Percentiles rank a stretch among this genome's conserved stretches.
phyloP scores from a whole-genome alignment of 176 grass and related monocot species.

The Leersia perrieri region DNA sequence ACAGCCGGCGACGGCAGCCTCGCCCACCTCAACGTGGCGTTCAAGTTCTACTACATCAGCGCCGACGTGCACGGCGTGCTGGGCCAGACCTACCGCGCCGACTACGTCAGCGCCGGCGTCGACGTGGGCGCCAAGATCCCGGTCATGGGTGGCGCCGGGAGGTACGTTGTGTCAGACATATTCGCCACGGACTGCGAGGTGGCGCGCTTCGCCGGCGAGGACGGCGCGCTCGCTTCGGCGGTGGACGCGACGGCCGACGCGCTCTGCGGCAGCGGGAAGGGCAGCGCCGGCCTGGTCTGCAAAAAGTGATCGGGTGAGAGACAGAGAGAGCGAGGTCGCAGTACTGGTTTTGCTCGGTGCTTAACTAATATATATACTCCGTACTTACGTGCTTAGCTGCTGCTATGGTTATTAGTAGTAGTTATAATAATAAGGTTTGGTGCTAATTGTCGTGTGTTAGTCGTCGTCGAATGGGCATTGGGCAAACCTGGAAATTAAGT shows the following conservation, averaged over 20 bases:
- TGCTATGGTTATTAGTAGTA: conserved; percentile 11
- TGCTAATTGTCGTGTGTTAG: not conserved
- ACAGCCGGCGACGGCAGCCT: conserved; percentile 43
- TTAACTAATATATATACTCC: not conserved
- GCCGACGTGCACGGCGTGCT: conserved; percentile 58
- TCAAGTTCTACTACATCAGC: conserved; percentile 53
- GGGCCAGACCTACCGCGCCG: conserved; percentile 45
- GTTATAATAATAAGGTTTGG: not conserved
- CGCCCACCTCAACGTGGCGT: conserved; percentile 54
- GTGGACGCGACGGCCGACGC: conserved; percentile 20
- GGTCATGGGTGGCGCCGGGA: conserved; percentile 40
- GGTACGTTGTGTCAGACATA: conserved; percentile 37
- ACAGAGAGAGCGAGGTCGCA: not conserved
- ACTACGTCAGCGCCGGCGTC: conserved; percentile 42
- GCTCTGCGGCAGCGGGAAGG: conserved; percentile 41
- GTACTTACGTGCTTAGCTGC: conserved; percentile 19
- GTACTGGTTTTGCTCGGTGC: not conserved
- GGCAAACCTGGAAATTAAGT: not conserved
- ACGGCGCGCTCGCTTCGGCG: not conserved
- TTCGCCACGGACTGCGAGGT: conserved; percentile 52
- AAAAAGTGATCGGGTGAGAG: conserved; percentile 44
- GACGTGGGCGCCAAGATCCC: conserved; percentile 48
- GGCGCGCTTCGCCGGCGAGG: conserved; percentile 29
- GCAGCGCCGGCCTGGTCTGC: conserved; percentile 46
- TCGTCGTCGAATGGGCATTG: not conserved